Conservation (phyloP, 306 rosid species). For the Crotalaria pallida region DNA sequence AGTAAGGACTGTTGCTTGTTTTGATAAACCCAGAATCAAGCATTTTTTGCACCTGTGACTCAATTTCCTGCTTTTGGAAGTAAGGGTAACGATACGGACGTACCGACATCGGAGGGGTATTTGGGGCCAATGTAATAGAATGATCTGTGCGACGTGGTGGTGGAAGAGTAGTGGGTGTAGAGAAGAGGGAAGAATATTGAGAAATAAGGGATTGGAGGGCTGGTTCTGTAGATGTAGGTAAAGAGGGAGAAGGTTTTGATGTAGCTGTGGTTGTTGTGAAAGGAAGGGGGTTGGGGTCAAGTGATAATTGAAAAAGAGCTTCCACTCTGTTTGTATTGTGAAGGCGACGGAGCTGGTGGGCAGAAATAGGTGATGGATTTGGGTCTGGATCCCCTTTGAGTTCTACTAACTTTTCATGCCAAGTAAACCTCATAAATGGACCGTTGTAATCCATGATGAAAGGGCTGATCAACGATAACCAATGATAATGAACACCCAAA, state of each 20-base stretch:
- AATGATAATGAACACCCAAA: too few species aligned
- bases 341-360: too few species aligned
- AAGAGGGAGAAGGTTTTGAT: not conserved
- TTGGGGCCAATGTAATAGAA: not conserved
- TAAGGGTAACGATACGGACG: not conserved
- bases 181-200: not conserved
- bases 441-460: too few species aligned
- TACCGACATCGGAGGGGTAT: not conserved
- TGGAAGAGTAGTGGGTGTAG: not conserved
- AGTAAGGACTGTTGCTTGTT: too few species aligned
- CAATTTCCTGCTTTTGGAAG: not conserved
- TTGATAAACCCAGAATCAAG: too few species aligned
- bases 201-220: not conserved
- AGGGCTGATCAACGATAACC: too few species aligned
- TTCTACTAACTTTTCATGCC: too few species aligned
- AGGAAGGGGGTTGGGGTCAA: not conserved
- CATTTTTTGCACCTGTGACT: not conserved
- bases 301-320: not conserved
- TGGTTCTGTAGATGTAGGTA: not conserved
- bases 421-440: too few species aligned
- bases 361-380: too few species aligned
- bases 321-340: not conserved
- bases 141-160: not conserved
- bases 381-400: too few species aligned
- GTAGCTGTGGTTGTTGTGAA: too few species aligned